These are phyloP conservation scores for Erythrophleum ivorense DNA, from an alignment of 331 rosid species.

Conservation along the genomic window DNA sequence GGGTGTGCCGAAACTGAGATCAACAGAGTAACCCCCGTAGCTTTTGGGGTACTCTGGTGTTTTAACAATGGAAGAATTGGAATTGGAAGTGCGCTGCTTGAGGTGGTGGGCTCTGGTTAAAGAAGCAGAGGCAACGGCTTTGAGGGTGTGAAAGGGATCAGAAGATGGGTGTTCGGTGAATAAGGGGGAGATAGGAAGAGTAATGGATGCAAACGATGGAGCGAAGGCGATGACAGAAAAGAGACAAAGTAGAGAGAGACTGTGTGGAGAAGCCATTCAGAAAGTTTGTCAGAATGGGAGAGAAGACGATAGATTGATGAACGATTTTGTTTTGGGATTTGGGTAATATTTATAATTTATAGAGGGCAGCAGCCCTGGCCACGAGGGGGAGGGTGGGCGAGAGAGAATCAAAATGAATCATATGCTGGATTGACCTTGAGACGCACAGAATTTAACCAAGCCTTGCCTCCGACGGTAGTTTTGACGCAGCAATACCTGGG, in stretches of 20 bases:
- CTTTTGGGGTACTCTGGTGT: constrained; percentile 54
- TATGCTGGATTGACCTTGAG: background rate
- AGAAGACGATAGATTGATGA: background rate
- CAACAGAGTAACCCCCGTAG: constrained; percentile 83
- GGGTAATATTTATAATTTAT: constrained; percentile 1
- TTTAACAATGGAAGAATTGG: constrained; percentile 17
- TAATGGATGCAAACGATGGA: constrained; percentile 40
- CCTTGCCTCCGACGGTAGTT: constrained; percentile 26
- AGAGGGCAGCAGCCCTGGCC: background rate
- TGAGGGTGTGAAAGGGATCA: constrained; percentile 59
- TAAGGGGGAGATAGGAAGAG: constrained; percentile 52
- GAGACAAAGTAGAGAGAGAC: constrained; percentile 41
- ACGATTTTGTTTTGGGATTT: background rate
- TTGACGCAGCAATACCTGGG: background rate
- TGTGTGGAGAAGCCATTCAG: constrained; percentile 46
- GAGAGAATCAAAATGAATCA: no score
- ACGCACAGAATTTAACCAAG: constrained; percentile 27
- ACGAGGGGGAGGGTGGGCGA: no score
- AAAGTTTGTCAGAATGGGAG: background rate
- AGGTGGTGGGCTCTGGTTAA: constrained; percentile 77
- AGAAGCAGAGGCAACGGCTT: constrained; percentile 61
- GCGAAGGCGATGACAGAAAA: constrained; percentile 33
- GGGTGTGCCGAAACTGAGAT: constrained; percentile 81
- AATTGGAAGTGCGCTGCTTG: constrained; percentile 49
- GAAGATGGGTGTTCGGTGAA: constrained; percentile 46